A percentile compares a stretch with the other conserved stretches of the same genome.
phyloP scores from a whole-genome alignment of 2,329 filamentous ascomycete species.

The Talaromyces rugulosus region DNA sequence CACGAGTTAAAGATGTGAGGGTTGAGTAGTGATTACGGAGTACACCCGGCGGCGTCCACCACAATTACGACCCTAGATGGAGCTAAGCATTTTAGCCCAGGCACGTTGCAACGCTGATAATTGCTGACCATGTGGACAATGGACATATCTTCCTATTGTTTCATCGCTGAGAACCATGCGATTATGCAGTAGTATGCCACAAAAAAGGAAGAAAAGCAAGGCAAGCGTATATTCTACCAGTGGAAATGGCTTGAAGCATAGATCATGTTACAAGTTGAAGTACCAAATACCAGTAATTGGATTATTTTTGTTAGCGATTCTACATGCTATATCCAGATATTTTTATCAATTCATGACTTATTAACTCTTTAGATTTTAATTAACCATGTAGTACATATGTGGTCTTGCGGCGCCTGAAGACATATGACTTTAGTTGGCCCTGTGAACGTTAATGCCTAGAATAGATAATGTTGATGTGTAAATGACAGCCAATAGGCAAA shows the following conservation, averaged over 20 bases:
- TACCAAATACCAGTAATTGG: neutral
- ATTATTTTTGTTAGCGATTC: neutral
- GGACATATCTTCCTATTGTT: neutral
- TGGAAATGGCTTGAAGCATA: neutral
- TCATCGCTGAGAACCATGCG: neutral
- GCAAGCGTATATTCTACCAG: neutral
- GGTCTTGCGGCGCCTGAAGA: neutral
- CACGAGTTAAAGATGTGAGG: neutral
- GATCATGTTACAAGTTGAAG: neutral
- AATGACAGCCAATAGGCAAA: neutral
- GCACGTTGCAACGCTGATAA: neutral
- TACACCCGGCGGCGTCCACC: neutral
- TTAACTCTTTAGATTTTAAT: neutral
- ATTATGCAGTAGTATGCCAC: neutral
- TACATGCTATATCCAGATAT: neutral
- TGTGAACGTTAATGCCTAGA: neutral
- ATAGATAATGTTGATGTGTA: neutral
- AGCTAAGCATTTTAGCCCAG: neutral
- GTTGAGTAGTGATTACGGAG: neutral
- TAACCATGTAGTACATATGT: neutral
- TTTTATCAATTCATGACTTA: neutral
- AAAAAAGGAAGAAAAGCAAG: neutral
- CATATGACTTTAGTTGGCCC: neutral
- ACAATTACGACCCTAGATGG: neutral
- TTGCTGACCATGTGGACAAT: neutral